Evolutionary conservation across 1,139 yeast genomes (phyloP), one percentile per base, ranked within the genome.

Genomic region (Martiniozyma asiatica): DNA sequence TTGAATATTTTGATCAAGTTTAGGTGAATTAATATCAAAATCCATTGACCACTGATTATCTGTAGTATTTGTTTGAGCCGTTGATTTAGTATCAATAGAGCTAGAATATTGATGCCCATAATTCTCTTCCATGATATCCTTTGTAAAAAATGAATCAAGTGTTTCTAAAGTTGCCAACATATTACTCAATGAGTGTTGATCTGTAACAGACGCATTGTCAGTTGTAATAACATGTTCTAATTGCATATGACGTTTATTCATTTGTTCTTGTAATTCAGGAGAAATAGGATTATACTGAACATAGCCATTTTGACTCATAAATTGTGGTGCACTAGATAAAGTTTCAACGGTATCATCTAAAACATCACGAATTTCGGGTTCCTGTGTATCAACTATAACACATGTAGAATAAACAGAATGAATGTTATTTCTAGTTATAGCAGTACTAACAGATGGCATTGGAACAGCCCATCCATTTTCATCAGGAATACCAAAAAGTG

Each of bases 381-480:
- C 18, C 8, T 6, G 6, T 6, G 18, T 17, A 6, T 6, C 18
- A 17, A 8, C 18, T 8, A 40, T 48, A 13, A 63, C 61, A 49
- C 96, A 87, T 0, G 95, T 82, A 20, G 87, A 75, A 49, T 82
- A 89, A 3, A 89, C 98, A 0, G 97, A 87, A 53, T 89, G 97
- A 2, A 92, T 94, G 48, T 92, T 89, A 49, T 81, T 82, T 40
- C 97, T 62, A 1, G 97, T 82, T 9, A 79, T 70, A 0, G 93
- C 78, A 0, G 96, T 84, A 0, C 93, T 77, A 21, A 81, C 73
- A 0, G 87, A 81, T 0, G 97, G 95, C 89, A 81, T 79, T 2
- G 97, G 94, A 29, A 92, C 75, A 0, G 96, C 77, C 99, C 99
- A 92, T 1, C 99, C 99, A 48, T 77, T 75, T n/a, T 82, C 94